A percentile compares a stretch with the other conserved stretches of the same genome.
Conservation (phyloP, 2,329 filamentous ascomycete genomes). For the Xylaria sp. region DNA sequence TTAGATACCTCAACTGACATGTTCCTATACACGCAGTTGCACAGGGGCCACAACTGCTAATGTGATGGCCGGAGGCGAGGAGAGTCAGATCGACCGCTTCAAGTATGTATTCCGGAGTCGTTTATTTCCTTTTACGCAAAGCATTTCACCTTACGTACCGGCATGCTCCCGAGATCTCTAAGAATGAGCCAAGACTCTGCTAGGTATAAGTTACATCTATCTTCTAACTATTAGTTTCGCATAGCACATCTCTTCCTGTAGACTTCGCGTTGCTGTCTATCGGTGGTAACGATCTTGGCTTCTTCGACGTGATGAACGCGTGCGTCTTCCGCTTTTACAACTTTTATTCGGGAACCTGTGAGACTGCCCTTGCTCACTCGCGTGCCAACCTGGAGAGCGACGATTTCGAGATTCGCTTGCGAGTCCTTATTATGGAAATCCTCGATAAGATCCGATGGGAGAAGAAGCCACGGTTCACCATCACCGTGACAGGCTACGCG, state of each 20-base stretch:
- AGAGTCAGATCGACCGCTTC: conserved; percentile 56
- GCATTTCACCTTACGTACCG: background rate
- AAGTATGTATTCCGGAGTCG: conserved; percentile 40
- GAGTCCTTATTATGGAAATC: conserved; percentile 55
- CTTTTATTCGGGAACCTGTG: conserved; percentile 59
- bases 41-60: conserved; percentile 57
- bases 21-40: conserved; percentile 43
- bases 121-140: background rate
- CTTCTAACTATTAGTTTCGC: conserved; percentile 3
- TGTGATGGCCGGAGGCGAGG: conserved; percentile 51
- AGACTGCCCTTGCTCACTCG: conserved; percentile 52
- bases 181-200: background rate
- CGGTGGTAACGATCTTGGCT: conserved; percentile 61
- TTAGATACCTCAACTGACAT: too few relatives aligned
- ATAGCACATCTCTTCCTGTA: conserved; percentile 46
- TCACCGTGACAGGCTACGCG: conserved; percentile 60
- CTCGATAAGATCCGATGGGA: conserved; percentile 58
- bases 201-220: background rate
- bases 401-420: conserved; percentile 54
- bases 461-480: conserved; percentile 54
- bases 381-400: conserved; percentile 50
- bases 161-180: background rate
- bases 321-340: conserved; percentile 62
- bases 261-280: conserved; percentile 60
- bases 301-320: conserved; percentile 61